Conservation (phyloP, 2,329 filamentous ascomycete species). For the Neocatenulostroma microsporum region DNA sequence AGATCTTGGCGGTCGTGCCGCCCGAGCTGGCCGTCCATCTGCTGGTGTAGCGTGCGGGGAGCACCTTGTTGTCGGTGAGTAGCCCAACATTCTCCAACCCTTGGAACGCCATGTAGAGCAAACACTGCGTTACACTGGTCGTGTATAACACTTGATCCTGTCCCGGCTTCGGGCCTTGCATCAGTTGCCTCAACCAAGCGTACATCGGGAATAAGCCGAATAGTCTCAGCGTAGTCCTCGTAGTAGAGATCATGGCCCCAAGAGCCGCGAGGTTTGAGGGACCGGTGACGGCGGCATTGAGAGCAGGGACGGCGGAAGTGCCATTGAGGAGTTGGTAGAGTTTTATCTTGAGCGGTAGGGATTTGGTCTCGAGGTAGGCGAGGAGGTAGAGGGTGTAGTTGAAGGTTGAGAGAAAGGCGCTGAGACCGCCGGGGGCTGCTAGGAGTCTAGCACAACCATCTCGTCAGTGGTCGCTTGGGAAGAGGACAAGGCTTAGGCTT, state of each 20-base stretch:
- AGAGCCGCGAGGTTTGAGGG: conserved; percentile 28
- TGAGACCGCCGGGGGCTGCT: conserved; percentile 37
- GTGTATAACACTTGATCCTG: conserved; percentile 36
- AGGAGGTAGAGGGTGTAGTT: conserved; percentile 42
- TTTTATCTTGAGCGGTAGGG: conserved; percentile 27
- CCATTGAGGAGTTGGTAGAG: conserved; percentile 28
- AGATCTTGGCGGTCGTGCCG: conserved; percentile 31
- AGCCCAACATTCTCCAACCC: conserved; percentile 38
- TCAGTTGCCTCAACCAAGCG: conserved; percentile 36
- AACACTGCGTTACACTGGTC: conserved; percentile 35
- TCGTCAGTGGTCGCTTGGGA: conserved; percentile 2
- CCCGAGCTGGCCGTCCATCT: conserved; percentile 26
- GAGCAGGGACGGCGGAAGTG: conserved; percentile 18
- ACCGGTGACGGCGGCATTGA: conserved; percentile 11
- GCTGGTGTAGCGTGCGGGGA: conserved; percentile 30
- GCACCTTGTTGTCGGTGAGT: conserved; percentile 35
- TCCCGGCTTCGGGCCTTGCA: conserved; percentile 35
- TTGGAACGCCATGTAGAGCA: conserved; percentile 38
- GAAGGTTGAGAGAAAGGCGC: conserved; percentile 39
- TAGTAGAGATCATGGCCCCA: conserved; percentile 34
- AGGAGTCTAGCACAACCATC: conserved; percentile 31
- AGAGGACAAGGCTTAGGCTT: conserved; percentile 1
- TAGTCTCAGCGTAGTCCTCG: conserved; percentile 38
- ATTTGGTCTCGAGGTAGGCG: conserved; percentile 36
- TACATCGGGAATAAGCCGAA: conserved; percentile 39